Conservation (phyloP, 2,329 filamentous ascomycete species). For the Cladophialophora immunda region DNA sequence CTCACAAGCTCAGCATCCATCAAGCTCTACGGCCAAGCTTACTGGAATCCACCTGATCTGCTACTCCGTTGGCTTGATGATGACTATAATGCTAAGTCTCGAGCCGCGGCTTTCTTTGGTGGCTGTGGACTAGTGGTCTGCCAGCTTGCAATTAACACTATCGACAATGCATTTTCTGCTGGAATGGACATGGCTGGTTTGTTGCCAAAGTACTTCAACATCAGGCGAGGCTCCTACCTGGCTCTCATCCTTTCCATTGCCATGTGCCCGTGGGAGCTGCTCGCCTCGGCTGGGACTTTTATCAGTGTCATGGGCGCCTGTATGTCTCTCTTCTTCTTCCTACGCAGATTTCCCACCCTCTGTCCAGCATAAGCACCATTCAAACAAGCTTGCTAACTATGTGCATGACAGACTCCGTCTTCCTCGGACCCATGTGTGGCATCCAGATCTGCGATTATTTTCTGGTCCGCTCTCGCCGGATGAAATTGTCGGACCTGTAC, state of each 20-base stretch:
- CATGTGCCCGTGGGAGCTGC: conserved; percentile 62
- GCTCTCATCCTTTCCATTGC: conserved; percentile 55
- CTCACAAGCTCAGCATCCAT: conserved; percentile 47
- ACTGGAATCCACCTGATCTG: conserved; percentile 56
- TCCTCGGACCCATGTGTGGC: conserved; percentile 53
- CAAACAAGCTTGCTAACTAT: not conserved
- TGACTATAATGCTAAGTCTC: conserved; percentile 46
- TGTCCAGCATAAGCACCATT: not conserved
- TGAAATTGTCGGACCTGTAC: conserved; percentile 57
- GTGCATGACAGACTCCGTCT: conserved; percentile 46
- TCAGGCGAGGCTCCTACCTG: conserved; percentile 60
- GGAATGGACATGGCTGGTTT: conserved; percentile 65
- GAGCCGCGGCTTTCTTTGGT: conserved; percentile 59
- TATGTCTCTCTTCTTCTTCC: conserved; percentile 5
- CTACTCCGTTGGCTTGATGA: conserved; percentile 50
- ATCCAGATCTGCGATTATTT: conserved; percentile 47
- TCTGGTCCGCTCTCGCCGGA: conserved; percentile 47
- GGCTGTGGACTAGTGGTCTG: conserved; percentile 55
- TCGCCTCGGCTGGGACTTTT: conserved; percentile 57
- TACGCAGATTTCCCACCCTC: not conserved
- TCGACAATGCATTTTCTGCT: conserved; percentile 59
- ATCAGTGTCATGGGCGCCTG: conserved; percentile 54
- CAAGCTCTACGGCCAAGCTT: conserved; percentile 47
- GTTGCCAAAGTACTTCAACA: conserved; percentile 64
- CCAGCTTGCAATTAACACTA: conserved; percentile 56